Percentiles rank a stretch among this genome's conserved stretches.
Evolutionary conservation across 352 stramenopile species (phyloP).

Genomic region (Pythium inflatum): DNA sequence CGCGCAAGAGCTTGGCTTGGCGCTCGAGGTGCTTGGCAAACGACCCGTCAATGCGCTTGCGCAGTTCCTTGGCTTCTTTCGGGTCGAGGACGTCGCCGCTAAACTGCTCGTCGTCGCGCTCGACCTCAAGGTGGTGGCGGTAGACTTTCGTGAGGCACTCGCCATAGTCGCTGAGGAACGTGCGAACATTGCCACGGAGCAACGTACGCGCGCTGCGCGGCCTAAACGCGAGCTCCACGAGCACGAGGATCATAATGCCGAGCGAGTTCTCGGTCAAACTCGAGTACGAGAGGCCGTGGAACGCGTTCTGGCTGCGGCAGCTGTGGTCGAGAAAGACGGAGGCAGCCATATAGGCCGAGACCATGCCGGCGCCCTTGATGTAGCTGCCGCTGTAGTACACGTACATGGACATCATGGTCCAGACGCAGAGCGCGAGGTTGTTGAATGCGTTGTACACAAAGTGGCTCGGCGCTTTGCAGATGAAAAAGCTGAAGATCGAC

Average conservation of each 20-base stretch:
- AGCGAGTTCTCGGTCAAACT: constrained; percentile 68
- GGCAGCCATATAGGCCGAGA: constrained; percentile 69
- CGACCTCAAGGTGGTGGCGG: constrained; percentile 52
- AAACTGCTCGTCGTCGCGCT: constrained; percentile 25
- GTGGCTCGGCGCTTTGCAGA: constrained; percentile 53
- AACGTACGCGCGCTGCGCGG: constrained; percentile 58
- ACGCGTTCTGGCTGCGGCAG: constrained; percentile 35
- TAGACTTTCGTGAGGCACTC: constrained; percentile 53
- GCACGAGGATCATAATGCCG: constrained; percentile 69
- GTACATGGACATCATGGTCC: constrained; percentile 73
- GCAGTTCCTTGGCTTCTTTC: constrained; percentile 40
- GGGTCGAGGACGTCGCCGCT: constrained; percentile 33
- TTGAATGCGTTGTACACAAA: constrained; percentile 59
- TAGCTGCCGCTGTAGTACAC: constrained; percentile 68
- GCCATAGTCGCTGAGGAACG: constrained; percentile 46
- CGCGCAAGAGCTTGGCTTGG: constrained; percentile 58
- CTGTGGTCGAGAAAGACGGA: constrained; percentile 60
- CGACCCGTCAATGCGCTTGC: constrained; percentile 42
- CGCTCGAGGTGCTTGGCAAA: constrained; percentile 59
- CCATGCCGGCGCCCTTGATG: constrained; percentile 58
- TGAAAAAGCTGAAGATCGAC: constrained; percentile 75
- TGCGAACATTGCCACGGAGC: constrained; percentile 60
- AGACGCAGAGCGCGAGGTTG: constrained; percentile 65
- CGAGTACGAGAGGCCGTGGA: constrained; percentile 54
- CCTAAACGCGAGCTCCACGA: constrained; percentile 53